Percentiles rank a stretch among this genome's conserved stretches.
Conservation (phyloP, 2,329 filamentous ascomycete genomes). For the Phialocephala sp. region DNA sequence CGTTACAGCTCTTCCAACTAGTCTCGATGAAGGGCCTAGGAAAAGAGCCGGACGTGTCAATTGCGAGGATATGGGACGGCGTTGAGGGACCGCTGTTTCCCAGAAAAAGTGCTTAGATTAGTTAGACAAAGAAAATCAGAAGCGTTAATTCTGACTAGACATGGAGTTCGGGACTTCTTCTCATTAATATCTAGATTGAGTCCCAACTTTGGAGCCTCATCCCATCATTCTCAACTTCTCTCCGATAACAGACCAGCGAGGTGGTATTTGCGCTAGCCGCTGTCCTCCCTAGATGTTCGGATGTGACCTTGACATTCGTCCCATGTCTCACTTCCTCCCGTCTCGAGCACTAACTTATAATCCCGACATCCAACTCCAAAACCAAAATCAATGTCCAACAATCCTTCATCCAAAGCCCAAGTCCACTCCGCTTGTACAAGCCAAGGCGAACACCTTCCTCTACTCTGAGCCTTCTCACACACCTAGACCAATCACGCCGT, state of each 20-base stretch:
- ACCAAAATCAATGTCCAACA: too few relatives aligned
- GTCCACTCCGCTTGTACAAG: too few relatives aligned
- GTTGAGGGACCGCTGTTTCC: constrained; percentile 27
- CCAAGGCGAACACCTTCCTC: too few relatives aligned
- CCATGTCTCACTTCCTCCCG: too few relatives aligned
- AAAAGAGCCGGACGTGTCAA: constrained; percentile 45
- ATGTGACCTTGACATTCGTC: too few relatives aligned
- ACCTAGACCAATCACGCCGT: too few relatives aligned
- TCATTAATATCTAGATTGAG: neutral
- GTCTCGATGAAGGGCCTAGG: constrained; percentile 44
- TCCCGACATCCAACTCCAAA: too few relatives aligned
- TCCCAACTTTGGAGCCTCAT: neutral
- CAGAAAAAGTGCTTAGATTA: constrained; percentile 3
- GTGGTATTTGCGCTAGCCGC: too few relatives aligned
- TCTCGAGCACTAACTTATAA: too few relatives aligned
- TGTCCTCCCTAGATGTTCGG: neutral
- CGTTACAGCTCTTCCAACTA: constrained; percentile 45
- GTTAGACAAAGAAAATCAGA: neutral
- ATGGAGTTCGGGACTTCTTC: neutral
- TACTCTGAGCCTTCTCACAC: too few relatives aligned
- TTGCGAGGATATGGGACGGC: constrained; percentile 48
- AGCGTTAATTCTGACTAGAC: neutral
- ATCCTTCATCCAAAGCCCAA: too few relatives aligned
- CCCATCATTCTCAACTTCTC: neutral
- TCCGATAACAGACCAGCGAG: too few relatives aligned